Evolutionary conservation across 495 filamentous ascomycete genomes (phyloP), one percentile per base, ranked within the genome.

Genomic region (Penicillium coprophilum): DNA sequence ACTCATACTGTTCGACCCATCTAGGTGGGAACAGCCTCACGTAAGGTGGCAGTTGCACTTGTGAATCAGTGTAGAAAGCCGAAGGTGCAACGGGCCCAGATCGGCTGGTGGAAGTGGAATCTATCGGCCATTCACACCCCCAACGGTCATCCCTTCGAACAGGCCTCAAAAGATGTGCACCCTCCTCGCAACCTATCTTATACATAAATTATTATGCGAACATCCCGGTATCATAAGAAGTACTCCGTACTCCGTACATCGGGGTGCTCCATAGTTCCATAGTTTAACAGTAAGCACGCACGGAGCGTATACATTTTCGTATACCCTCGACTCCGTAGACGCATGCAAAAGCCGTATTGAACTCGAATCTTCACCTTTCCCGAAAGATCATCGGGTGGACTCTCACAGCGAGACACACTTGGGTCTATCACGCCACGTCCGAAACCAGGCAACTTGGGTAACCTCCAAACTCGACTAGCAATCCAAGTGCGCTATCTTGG

Each of bases 1-100:
- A 40, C 50, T 24, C 36, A 23, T 53, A 46, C 31, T 46, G 48
- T 39, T 44, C 43, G 30, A 49, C 55, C 43, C 31, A 30, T 46
- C 31, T 30, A 40, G 44, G n/a, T n/a, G 12, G 40, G 10, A 30
- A 6, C 21, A 36, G n/a, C 52, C 21, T 34, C 52, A 57, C 55
- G 46, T 57, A 50, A 47, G 40, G 47, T 45, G 52, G 50, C 27
- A 43, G 59, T 62, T 55, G 59, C 59, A 62, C 59, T 34, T 58
- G 59, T 62, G 60, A 59, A 59, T 47, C 41, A 53, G 55, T 30
- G 55, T 31, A 36, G 43, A 57, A 39, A 36, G 46, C 47, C 40
- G 17, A 48, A 34, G 19, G 12, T 51, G 47, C 31, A 27, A 28
- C 23, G 44, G 39, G 39, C 34, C 50, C 23, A 34, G 49, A 58